Evolutionary conservation across 2,329 filamentous ascomycete genomes (phyloP).

Genomic region (Colletotrichum falcatum): DNA sequence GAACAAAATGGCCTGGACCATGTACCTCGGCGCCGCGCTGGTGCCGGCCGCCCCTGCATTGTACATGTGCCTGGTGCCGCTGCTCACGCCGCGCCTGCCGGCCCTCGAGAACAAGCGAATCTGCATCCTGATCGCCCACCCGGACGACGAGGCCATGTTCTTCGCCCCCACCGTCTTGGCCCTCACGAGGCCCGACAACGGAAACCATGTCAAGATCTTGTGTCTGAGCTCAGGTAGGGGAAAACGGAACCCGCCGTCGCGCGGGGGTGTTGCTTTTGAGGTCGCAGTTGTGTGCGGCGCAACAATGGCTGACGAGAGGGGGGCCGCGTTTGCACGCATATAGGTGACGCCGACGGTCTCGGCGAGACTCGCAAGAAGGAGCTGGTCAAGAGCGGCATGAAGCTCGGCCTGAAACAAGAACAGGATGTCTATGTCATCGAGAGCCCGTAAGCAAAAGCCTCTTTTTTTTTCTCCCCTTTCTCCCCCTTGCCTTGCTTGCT

Average conservation of each 20-base stretch:
- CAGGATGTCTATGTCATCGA: conserved; percentile 91
- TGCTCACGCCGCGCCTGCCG: conserved; percentile 68
- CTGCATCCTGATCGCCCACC: conserved; percentile 93
- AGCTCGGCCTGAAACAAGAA: conserved; percentile 78
- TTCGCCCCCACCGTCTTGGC: conserved; percentile 90
- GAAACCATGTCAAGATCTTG: conserved; percentile 94
- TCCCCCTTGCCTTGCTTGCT: too few relatives aligned
- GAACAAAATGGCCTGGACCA: conserved; percentile 44
- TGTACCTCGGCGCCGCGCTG: conserved; percentile 43
- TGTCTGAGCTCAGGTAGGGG: conserved; percentile 84
- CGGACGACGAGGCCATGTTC: conserved; percentile 99
- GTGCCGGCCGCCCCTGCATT: conserved; percentile 60
- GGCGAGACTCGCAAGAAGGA: conserved; percentile 87
- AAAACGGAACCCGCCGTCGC: too few relatives aligned
- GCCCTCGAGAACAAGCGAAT: conserved; percentile 85
- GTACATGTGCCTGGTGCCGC: conserved; percentile 64
- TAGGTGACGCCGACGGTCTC: conserved; percentile 87
- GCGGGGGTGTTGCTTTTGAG: too few relatives aligned
- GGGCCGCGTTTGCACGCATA: not conserved
- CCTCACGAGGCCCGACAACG: conserved; percentile 81
- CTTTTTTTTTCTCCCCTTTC: not conserved
- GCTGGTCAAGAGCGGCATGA: conserved; percentile 81
- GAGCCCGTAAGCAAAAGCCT: conserved; percentile 67
- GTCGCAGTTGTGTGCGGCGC: too few relatives aligned
- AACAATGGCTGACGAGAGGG: conserved; percentile 23